These are phyloP conservation scores for Pyrenophora graminea DNA, from an alignment of 2,329 filamentous ascomycete genomes.

Conservation along the genomic window DNA sequence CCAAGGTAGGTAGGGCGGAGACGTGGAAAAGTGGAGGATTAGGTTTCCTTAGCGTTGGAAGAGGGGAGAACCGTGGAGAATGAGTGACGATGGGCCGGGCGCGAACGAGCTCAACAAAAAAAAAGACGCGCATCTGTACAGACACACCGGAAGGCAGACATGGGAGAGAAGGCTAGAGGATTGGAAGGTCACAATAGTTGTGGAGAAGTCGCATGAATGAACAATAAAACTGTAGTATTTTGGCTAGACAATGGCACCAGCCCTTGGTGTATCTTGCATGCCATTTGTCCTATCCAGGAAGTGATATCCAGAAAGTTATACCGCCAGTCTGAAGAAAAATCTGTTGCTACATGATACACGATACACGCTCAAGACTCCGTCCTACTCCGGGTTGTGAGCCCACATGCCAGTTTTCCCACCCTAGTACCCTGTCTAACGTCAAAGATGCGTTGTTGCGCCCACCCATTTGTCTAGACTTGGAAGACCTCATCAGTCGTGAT, in stretches of 20 bases:
- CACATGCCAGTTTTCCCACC: conserved; percentile 21
- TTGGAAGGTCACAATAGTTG: conserved; percentile 1
- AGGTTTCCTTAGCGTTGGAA: conserved; percentile 8
- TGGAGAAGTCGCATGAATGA: conserved; percentile 13
- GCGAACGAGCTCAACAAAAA: background rate
- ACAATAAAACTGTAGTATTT: conserved; percentile 25
- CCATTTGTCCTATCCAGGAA: conserved; percentile 21
- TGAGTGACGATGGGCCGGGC: conserved; percentile 1
- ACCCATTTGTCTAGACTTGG: conserved; percentile 33
- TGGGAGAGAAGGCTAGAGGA: background rate
- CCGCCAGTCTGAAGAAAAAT: conserved; percentile 19
- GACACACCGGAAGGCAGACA: background rate
- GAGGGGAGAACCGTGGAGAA: conserved; percentile 14
- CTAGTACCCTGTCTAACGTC: conserved; percentile 19
- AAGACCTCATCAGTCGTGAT: conserved; percentile 36
- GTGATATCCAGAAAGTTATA: conserved; percentile 24
- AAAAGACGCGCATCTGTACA: background rate
- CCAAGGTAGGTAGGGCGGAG: conserved; percentile 6
- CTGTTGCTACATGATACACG: conserved; percentile 27
- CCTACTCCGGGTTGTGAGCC: conserved; percentile 25
- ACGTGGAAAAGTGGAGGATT: conserved; percentile 5
- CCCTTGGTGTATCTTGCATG: conserved; percentile 41
- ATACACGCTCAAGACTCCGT: conserved; percentile 29
- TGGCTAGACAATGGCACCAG: conserved; percentile 41
- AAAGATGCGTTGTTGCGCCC: conserved; percentile 35